phyloP scores from a whole-genome alignment of 2,329 filamentous ascomycete species.

The Hypoxylon sp. region DNA sequence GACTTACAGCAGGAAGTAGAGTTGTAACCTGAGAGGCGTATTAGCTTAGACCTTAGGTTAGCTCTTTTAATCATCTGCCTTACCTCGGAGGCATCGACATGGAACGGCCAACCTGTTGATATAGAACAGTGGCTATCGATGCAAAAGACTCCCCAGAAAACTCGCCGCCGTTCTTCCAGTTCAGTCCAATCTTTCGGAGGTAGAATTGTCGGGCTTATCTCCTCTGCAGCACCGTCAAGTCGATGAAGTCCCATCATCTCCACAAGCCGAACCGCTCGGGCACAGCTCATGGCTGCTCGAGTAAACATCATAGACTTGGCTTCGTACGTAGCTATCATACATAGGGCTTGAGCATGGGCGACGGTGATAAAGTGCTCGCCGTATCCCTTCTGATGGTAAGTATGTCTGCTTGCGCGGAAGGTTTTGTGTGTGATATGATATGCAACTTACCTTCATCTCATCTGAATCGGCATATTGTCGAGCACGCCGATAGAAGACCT shows the following conservation, averaged over 20 bases:
- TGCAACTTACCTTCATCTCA: slow-evolving; percentile 78
- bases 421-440: not conserved
- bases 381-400: slow-evolving; percentile 65
- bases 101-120: slow-evolving; percentile 90
- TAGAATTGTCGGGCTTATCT: slow-evolving; percentile 76
- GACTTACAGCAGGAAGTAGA: slow-evolving; percentile 73
- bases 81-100: slow-evolving; percentile 80
- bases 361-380: slow-evolving; percentile 86
- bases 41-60: slow-evolving; percentile 33
- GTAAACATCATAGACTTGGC: slow-evolving; percentile 90
- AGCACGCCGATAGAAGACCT: slow-evolving; percentile 85
- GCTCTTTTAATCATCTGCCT: slow-evolving; percentile 30
- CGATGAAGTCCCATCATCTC: slow-evolving; percentile 85
- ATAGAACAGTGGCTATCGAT: slow-evolving; percentile 89
- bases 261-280: slow-evolving; percentile 77
- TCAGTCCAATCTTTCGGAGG: slow-evolving; percentile 87
- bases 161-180: slow-evolving; percentile 82
- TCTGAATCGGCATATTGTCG: slow-evolving; percentile 87
- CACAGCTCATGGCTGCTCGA: slow-evolving; percentile 85
- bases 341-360: slow-evolving; percentile 86
- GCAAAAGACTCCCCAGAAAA: slow-evolving; percentile 89
- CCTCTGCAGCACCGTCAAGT: slow-evolving; percentile 50
- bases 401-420: not conserved
- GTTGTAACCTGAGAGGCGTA: slow-evolving; percentile 73
- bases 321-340: slow-evolving; percentile 81